phyloP scores from a whole-genome alignment of 768 basidiomycete species.

The Tylopilus subfusipes region DNA sequence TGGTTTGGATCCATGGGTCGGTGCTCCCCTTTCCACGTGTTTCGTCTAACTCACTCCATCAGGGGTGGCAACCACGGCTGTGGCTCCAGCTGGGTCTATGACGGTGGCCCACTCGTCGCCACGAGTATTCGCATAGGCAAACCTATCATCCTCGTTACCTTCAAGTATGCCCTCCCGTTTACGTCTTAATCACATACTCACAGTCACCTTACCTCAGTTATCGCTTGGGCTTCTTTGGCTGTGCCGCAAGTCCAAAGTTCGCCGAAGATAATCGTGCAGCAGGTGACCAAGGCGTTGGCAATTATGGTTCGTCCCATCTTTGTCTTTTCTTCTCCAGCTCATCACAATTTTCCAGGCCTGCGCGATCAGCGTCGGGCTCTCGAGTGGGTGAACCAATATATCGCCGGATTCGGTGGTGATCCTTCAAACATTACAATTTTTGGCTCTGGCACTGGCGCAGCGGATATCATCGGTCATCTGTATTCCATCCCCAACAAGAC shows the following conservation, averaged over 20 bases:
- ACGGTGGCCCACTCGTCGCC: slow-evolving; percentile 67
- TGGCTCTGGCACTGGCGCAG: slow-evolving; percentile 41
- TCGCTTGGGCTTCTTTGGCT: slow-evolving; percentile 74
- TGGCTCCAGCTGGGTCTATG: slow-evolving; percentile 75
- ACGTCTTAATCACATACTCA: slow-evolving; percentile 13
- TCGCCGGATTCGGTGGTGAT: slow-evolving; percentile 65
- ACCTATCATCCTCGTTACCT: slow-evolving; percentile 67
- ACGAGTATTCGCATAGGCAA: slow-evolving; percentile 59
- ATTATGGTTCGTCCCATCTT: slow-evolving; percentile 55
- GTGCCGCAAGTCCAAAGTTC: slow-evolving; percentile 63
- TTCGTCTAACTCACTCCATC: slow-evolving; percentile 20
- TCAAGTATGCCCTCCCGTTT: slow-evolving; percentile 56
- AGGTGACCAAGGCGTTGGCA: slow-evolving; percentile 71
- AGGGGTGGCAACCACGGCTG: slow-evolving; percentile 73
- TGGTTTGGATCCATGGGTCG: slow-evolving; percentile 87
- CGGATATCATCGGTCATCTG: slow-evolving; percentile 59
- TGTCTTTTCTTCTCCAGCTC: background rate
- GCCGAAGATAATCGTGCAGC: slow-evolving; percentile 62
- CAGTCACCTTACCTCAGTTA: slow-evolving; percentile 46
- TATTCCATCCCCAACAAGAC: slow-evolving; percentile 60
- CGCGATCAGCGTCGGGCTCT: slow-evolving; percentile 63
- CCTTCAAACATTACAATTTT: slow-evolving; percentile 44
- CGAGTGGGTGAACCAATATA: slow-evolving; percentile 60
- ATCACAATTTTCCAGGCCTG: slow-evolving; percentile 42
- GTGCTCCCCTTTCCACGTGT: slow-evolving; percentile 22